These are phyloP conservation scores for Sclerospora graminicola DNA, from an alignment of 352 stramenopile species.

Conservation along the genomic window DNA sequence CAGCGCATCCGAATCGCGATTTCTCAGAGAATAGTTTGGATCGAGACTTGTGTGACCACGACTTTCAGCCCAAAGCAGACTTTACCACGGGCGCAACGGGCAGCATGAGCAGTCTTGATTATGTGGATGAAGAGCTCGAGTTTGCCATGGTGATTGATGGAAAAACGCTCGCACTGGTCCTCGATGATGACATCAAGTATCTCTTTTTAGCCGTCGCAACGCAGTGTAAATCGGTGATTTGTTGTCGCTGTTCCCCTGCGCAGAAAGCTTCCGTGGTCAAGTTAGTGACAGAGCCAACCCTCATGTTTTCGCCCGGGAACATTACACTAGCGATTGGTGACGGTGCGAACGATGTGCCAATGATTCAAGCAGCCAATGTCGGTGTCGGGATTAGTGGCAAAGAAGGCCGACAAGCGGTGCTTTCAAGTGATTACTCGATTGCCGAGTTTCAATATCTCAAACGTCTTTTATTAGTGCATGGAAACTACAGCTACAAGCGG, in stretches of 20 bases:
- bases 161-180: constrained; percentile 68
- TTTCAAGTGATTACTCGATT: constrained; percentile 80
- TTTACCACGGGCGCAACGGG: constrained; percentile 13
- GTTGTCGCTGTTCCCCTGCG: constrained; percentile 71
- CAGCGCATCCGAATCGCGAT: constrained; percentile 38
- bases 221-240: constrained; percentile 86
- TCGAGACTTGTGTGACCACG: constrained; percentile 42
- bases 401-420: constrained; percentile 73
- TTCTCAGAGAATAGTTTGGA: constrained; percentile 45
- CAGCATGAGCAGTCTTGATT: constrained; percentile 37
- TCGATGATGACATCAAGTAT: constrained; percentile 87
- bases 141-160: constrained; percentile 88
- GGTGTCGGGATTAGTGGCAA: constrained; percentile 82
- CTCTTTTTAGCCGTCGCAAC: constrained; percentile 80
- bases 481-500: constrained; percentile 87
- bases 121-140: constrained; percentile 67
- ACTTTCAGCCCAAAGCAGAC: constrained; percentile 62
- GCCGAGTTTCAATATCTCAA: constrained; percentile 80
- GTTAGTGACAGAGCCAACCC: constrained; percentile 76
- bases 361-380: constrained; percentile 84
- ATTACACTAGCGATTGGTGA: constrained; percentile 82
- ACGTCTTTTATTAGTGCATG: constrained; percentile 70
- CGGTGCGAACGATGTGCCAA: constrained; percentile 80
- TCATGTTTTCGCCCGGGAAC: constrained; percentile 84
- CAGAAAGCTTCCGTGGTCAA: constrained; percentile 84